These are phyloP conservation scores for Epichloe aotearoae DNA, from an alignment of 2,329 filamentous ascomycete genomes.

Conservation along the genomic window DNA sequence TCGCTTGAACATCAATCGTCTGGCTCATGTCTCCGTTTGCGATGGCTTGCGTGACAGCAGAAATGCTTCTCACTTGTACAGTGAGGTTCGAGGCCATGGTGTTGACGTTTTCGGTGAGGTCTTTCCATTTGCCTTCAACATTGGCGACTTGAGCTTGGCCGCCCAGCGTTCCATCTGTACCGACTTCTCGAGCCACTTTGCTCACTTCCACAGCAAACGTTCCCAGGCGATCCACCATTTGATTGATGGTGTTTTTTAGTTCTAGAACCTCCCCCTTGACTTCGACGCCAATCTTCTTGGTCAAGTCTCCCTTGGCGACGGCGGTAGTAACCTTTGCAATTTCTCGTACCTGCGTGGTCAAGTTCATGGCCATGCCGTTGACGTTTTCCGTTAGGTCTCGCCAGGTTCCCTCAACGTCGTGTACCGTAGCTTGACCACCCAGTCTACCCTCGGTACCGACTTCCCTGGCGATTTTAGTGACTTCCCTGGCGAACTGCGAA, in stretches of 20 bases:
- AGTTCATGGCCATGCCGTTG: conserved; percentile 97
- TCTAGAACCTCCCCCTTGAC: conserved; percentile 90
- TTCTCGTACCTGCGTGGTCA: conserved; percentile 94
- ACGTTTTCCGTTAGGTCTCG: conserved; percentile 90
- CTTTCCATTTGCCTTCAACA: conserved; percentile 96
- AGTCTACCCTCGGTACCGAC: conserved; percentile 92
- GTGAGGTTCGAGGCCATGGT: conserved; percentile 59
- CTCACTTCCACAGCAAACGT: conserved; percentile 96
- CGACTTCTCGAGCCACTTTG: conserved; percentile 88
- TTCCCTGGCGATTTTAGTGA: conserved; percentile 90
- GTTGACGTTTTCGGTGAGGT: conserved; percentile 83
- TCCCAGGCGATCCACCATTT: conserved; percentile 94
- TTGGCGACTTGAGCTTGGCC: conserved; percentile 90
- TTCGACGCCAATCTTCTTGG: conserved; percentile 89
- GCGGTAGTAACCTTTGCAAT: conserved; percentile 95
- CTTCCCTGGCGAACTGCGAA: conserved; percentile 91
- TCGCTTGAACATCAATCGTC: conserved; percentile 89
- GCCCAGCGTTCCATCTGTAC: conserved; percentile 86
- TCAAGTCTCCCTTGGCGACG: conserved; percentile 85
- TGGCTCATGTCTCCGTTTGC: conserved; percentile 92
- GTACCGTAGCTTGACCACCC: conserved; percentile 87
- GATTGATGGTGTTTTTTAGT: conserved; percentile 95
- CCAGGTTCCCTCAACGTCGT: conserved; percentile 96
- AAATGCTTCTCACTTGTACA: conserved; percentile 77
- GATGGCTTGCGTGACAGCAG: conserved; percentile 86